Percentiles rank a stretch among this genome's conserved stretches.
Conservation (phyloP, 768 basidiomycete genomes). For the Cystobasidium tubakii region DNA sequence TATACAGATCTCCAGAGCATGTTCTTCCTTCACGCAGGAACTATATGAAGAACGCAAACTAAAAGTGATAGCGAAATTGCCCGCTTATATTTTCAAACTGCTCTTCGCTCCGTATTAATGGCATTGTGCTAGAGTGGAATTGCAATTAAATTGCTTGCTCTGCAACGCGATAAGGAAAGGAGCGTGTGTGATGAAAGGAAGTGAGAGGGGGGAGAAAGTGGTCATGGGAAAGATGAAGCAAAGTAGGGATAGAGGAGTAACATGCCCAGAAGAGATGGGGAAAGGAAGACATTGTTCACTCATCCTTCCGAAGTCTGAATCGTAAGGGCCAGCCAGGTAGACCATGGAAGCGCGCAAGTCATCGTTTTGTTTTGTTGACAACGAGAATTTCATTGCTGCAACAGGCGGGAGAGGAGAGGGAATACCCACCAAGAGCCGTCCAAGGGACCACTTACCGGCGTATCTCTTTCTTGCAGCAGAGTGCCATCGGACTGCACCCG, state of each 20-base stretch:
- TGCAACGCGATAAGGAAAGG: conserved; percentile 17
- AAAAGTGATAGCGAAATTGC: conserved; percentile 26
- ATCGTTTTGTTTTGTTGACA: too few species aligned
- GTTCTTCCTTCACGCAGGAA: background rate
- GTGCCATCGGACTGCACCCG: too few species aligned
- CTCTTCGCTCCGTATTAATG: conserved; percentile 6
- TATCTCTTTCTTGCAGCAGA: too few species aligned
- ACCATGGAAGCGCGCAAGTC: too few species aligned
- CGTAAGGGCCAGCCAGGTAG: too few species aligned
- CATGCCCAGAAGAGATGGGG: too few species aligned
- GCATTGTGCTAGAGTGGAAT: background rate
- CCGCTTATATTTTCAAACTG: background rate
- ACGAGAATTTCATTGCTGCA: too few species aligned
- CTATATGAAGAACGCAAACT: background rate
- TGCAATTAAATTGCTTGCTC: background rate
- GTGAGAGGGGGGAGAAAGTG: background rate
- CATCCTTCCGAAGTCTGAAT: too few species aligned
- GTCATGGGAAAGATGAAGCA: background rate
- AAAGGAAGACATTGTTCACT: too few species aligned
- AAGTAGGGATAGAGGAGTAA: background rate
- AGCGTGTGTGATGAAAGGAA: background rate
- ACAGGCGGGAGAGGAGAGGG: too few species aligned
- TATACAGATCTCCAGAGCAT: background rate
- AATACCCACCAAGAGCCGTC: too few species aligned
- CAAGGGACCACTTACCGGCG: too few species aligned